phyloP scores from a whole-genome alignment of 1,284 basidiomycete species.

The Trametes sp. region DNA sequence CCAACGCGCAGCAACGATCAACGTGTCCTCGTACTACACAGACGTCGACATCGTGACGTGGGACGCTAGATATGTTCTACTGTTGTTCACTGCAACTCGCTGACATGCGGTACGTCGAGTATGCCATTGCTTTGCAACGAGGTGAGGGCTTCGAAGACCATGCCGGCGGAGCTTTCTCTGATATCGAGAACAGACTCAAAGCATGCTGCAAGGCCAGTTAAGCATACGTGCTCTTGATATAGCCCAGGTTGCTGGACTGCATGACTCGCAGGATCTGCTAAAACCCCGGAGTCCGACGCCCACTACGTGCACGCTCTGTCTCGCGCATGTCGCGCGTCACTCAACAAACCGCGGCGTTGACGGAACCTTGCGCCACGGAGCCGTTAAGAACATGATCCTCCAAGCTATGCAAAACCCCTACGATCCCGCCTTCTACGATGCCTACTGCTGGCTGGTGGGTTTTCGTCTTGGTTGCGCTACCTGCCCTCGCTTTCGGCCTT shows the following conservation, averaged over 20 bases:
- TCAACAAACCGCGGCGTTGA: background rate
- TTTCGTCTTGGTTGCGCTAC: background rate
- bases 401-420: background rate
- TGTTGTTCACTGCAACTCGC: too few relatives aligned
- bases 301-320: conserved; percentile 3
- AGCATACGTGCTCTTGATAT: too few relatives aligned
- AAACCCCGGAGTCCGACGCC: too few relatives aligned
- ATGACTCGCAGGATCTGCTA: too few relatives aligned
- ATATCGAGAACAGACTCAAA: too few relatives aligned
- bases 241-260: too few relatives aligned
- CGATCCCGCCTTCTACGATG: conserved; percentile 1
- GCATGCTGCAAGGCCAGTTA: too few relatives aligned
- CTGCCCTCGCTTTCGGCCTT: background rate
- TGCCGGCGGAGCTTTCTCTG: too few relatives aligned
- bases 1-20: background rate
- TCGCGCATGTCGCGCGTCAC: background rate
- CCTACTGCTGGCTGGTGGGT: conserved; percentile 7
- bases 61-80: background rate
- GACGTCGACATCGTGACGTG: too few relatives aligned
- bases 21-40: background rate
- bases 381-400: background rate
- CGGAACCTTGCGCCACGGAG: background rate
- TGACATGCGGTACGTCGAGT: too few relatives aligned
- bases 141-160: too few relatives aligned
- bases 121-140: too few relatives aligned